Conservation (phyloP, 2,329 filamentous ascomycete genomes). For the Pestalotiopsis sp. region DNA sequence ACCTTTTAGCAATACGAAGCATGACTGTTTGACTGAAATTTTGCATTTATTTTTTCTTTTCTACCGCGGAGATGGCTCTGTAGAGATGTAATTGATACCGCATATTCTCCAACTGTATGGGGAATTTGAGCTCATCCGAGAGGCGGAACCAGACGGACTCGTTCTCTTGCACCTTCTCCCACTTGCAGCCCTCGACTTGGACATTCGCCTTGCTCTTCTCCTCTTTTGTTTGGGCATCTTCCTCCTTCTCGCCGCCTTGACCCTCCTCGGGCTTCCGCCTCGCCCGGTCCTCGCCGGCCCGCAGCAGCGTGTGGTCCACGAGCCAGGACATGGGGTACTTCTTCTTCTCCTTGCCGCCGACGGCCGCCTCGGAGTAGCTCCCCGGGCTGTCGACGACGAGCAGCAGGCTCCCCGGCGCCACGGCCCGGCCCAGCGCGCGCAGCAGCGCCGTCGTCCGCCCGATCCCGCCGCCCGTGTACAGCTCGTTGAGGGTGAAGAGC, state of each 20-base stretch:
- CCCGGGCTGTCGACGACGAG: conserved; percentile 92
- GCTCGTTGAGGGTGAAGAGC: conserved; percentile 94
- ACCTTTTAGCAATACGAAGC: neutral
- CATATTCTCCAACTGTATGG: conserved; percentile 91
- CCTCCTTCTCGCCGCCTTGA: neutral
- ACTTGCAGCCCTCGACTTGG: conserved; percentile 42
- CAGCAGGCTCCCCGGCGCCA: conserved; percentile 66
- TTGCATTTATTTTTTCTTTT: neutral
- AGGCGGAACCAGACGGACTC: conserved; percentile 88
- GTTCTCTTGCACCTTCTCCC: conserved; percentile 75
- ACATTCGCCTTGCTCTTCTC: neutral
- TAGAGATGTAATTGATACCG: conserved; percentile 92
- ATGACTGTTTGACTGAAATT: neutral
- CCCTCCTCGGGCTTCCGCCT: neutral
- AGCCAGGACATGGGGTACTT: conserved; percentile 95
- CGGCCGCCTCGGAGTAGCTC: conserved; percentile 81
- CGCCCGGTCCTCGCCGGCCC: neutral
- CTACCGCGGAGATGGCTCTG: conserved; percentile 28
- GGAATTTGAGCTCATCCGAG: conserved; percentile 68
- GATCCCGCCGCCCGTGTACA: conserved; percentile 77
- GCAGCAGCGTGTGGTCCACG: conserved; percentile 77
- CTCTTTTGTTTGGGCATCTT: neutral
- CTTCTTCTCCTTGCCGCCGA: conserved; percentile 63
- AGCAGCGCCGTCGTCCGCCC: conserved; percentile 78
- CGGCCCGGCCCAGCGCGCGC: conserved; percentile 62